These are phyloP conservation scores for Lepidium africanum DNA, from an alignment of 345 rosid species.

Conservation along the genomic window DNA sequence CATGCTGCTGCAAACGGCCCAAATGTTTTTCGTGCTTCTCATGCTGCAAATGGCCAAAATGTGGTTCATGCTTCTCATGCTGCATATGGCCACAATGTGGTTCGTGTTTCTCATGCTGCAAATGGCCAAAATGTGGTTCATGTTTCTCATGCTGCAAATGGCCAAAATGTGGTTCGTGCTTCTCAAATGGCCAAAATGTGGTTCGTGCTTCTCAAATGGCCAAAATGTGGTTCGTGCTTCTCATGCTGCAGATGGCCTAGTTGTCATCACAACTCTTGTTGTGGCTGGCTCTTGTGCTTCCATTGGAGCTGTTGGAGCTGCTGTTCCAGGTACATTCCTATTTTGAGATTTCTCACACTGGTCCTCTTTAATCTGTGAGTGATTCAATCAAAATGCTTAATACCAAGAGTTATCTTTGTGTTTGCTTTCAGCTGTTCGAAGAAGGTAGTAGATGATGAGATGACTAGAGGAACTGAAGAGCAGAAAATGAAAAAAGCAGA, in stretches of 20 bases:
- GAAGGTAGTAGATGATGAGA: conserved; percentile 20
- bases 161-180: conserved; percentile 13
- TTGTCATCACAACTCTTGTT: background rate
- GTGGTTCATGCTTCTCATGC: conserved; percentile 18
- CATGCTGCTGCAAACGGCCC: conserved; percentile 14
- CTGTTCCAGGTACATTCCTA: conserved; percentile 18
- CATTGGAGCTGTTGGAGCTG: conserved; percentile 18
- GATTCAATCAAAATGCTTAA: background rate
- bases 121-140: conserved; percentile 11
- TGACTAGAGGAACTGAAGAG: background rate
- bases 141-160: conserved; percentile 17
- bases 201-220: conserved; percentile 9
- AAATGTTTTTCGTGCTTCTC: conserved; percentile 8
- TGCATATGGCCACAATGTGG: conserved; percentile 16
- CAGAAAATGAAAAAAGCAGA: conserved; percentile 1
- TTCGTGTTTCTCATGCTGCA: conserved; percentile 17
- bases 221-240: conserved; percentile 11
- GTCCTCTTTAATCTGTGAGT: background rate
- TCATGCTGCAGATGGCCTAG: conserved; percentile 22
- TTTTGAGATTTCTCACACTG: background rate
- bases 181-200: background rate
- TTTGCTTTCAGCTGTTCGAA: conserved; percentile 5
- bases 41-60: background rate
- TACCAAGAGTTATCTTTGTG: background rate
- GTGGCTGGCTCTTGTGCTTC: conserved; percentile 18